A percentile compares a stretch with the other conserved stretches of the same genome.
Conservation (phyloP, 768 basidiomycete species). For the Leccinum incarnatum region DNA sequence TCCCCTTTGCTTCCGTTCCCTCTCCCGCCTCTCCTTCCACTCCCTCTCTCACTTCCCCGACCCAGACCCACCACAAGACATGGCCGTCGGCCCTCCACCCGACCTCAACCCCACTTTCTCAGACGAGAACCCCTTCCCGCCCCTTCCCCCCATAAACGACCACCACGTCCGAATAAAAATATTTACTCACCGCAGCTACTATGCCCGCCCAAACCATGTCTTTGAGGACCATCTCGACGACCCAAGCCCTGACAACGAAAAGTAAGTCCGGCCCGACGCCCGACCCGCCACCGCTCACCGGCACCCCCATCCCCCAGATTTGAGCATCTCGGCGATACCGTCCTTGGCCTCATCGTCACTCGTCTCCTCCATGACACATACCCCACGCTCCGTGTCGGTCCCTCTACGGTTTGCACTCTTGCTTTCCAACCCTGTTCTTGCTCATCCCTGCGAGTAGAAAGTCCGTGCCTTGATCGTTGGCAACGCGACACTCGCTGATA, state of each 20-base stretch:
- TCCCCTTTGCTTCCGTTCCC: too few relatives aligned
- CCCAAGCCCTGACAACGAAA: slow-evolving; percentile 80
- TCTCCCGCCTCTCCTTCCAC: too few relatives aligned
- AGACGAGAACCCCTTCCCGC: slow-evolving; percentile 41
- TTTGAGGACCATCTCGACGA: slow-evolving; percentile 75
- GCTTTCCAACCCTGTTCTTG: not conserved
- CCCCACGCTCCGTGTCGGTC: slow-evolving; percentile 72
- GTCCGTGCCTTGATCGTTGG: slow-evolving; percentile 72
- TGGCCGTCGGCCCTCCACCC: slow-evolving; percentile 2
- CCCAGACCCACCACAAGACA: not conserved
- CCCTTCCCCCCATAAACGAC: slow-evolving; percentile 55
- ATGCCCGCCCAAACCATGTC: slow-evolving; percentile 65
- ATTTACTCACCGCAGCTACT: slow-evolving; percentile 75
- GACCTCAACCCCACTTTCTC: slow-evolving; percentile 30
- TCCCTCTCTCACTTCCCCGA: slow-evolving; percentile 1
- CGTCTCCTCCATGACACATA: slow-evolving; percentile 58
- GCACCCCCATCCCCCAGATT: slow-evolving; percentile 39
- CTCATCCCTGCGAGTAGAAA: slow-evolving; percentile 50
- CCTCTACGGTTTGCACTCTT: slow-evolving; percentile 50
- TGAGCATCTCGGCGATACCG: slow-evolving; percentile 76
- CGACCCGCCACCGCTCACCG: not conserved
- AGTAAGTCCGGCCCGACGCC: slow-evolving; percentile 39
- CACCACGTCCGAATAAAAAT: slow-evolving; percentile 49
- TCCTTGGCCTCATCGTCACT: slow-evolving; percentile 68
- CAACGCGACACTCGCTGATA: slow-evolving; percentile 67